A percentile compares a stretch with the other conserved stretches of the same genome.
Evolutionary conservation across 1,284 basidiomycete genomes (phyloP).

Genomic region (Tremellales sp.): DNA sequence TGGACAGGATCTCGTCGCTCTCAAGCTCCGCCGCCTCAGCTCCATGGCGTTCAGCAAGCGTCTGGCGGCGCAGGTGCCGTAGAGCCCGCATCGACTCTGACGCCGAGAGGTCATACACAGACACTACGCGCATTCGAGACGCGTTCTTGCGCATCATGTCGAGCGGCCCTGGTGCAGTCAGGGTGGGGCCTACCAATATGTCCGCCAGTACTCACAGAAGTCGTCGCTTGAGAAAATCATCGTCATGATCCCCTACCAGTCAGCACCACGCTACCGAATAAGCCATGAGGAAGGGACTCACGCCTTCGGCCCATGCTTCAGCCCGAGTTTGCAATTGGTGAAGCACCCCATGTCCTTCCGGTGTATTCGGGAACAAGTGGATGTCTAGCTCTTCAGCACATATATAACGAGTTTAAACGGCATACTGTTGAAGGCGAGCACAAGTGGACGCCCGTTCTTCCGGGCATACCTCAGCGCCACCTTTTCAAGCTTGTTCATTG

Average conservation of each 20-base stretch:
- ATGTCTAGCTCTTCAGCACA: conserved; percentile 48
- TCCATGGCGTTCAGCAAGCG: conserved; percentile 19
- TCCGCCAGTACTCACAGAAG: conserved; percentile 54
- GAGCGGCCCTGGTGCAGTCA: conserved; percentile 56
- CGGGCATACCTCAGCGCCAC: conserved; percentile 65
- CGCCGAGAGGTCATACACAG: conserved; percentile 64
- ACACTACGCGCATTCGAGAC: conserved; percentile 70
- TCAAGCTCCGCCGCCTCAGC: conserved; percentile 27
- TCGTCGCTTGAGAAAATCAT: conserved; percentile 77
- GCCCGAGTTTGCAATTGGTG: conserved; percentile 78
- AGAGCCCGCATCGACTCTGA: conserved; percentile 63
- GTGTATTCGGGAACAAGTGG: conserved; percentile 73
- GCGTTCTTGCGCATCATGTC: conserved; percentile 56
- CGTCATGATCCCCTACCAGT: conserved; percentile 61
- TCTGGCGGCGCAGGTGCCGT: conserved; percentile 53
- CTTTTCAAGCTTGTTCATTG: conserved; percentile 79
- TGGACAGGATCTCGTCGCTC: conserved; percentile 50
- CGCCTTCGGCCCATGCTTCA: conserved; percentile 78
- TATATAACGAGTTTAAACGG: neutral
- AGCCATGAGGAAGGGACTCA: conserved; percentile 41
- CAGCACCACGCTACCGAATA: conserved; percentile 2
- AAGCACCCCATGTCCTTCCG: conserved; percentile 69
- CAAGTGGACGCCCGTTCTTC: conserved; percentile 61
- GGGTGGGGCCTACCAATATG: conserved; percentile 8
- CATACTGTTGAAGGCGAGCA: conserved; percentile 64